Evolutionary conservation across 345 rosid genomes (phyloP), one percentile per base, ranked within the genome.

Genomic region (Citrus cavaleriei): DNA sequence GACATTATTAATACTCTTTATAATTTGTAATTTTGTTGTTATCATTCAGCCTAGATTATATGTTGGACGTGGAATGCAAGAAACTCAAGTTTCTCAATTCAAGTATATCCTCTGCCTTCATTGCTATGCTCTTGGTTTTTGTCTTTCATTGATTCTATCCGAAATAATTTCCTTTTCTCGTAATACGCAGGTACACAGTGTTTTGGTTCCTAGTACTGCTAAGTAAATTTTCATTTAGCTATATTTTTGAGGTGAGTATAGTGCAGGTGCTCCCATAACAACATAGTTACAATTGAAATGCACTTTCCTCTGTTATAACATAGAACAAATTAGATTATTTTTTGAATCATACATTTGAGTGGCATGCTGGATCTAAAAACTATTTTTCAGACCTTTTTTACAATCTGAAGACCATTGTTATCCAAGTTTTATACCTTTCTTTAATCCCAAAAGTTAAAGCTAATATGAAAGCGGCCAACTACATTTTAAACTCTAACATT

Each of bases 31-130:
- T 38, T 38, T 27, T 77, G 42, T 72, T 82, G 38, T 66, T 76
- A 54, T 83, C 32, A 14, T 87, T 89, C 84, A 95, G 99, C 91
- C 98, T 82, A 88, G 95, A 85, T 84, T 89, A 87, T 95, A 85
- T 72, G 81, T 93, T 72, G 99, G 99, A 74, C 89, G 95, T 68
- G 99, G 99, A 83, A 87, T 95, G 96, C 99, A 95, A 83, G 99
- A 95, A 88, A 91, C 93, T 69, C 98, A 93, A 85, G 77, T 95
- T 77, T 92, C 98, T 19, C 88, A 87, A 71, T 85, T 93, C 90
- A 95, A 93, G 99, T 95, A 95, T 72, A 77, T 51, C 65, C 67
- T 74, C 19, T 81, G 55, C 68, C 78, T 76, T 63, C 74, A 42
- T 77, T 73, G 5, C 78, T 67, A 78, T 79, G 59, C 64, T 58